Percentiles rank a stretch among this genome's conserved stretches.
Evolutionary conservation across 495 filamentous ascomycete genomes (phyloP).

Genomic region (Trichoderma orchidacearum): DNA sequence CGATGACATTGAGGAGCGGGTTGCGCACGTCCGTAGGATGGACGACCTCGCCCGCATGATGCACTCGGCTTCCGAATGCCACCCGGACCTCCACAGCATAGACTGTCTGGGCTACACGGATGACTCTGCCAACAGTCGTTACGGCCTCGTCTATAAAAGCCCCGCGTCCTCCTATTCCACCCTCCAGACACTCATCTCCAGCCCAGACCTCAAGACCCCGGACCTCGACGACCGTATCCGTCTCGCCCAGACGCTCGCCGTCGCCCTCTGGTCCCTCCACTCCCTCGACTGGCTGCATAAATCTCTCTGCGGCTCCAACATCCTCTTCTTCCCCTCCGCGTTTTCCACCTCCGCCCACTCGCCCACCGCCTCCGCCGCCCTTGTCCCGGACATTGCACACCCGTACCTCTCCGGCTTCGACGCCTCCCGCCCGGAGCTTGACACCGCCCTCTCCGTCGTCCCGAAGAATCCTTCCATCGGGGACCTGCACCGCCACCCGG

Average conservation of each 20-base stretch:
- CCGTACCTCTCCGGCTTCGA: slow-evolving; percentile 22
- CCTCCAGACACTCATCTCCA: slow-evolving; percentile 13
- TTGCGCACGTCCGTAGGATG: slow-evolving; percentile 16
- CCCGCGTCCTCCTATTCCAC: slow-evolving; percentile 7
- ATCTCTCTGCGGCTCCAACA: slow-evolving; percentile 12
- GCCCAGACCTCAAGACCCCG: slow-evolving; percentile 14
- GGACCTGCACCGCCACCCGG: slow-evolving; percentile 20
- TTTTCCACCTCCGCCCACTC: slow-evolving; percentile 6
- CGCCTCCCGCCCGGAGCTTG: slow-evolving; percentile 17
- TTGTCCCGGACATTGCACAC: slow-evolving; percentile 8
- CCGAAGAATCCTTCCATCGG: slow-evolving; percentile 8
- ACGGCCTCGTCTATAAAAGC: slow-evolving; percentile 16
- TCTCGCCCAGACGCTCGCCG: slow-evolving; percentile 16
- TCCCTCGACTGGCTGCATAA: slow-evolving; percentile 27
- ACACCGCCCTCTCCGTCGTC: slow-evolving; percentile 18
- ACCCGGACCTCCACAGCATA: slow-evolving; percentile 21
- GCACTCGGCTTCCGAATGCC: slow-evolving; percentile 17
- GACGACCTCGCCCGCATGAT: slow-evolving; percentile 23
- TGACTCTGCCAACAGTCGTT: slow-evolving; percentile 13
- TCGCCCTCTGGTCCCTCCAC: slow-evolving; percentile 21
- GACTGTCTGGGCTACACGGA: slow-evolving; percentile 24
- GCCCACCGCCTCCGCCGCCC: slow-evolving; percentile 7
- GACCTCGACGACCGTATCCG: slow-evolving; percentile 19
- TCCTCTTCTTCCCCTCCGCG: slow-evolving; percentile 19
- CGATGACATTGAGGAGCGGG: slow-evolving; percentile 11